Percentiles rank a stretch among this genome's conserved stretches.
Evolutionary conservation across 257 asterid genomes (phyloP).

Genomic region (Solanum pennellii): DNA sequence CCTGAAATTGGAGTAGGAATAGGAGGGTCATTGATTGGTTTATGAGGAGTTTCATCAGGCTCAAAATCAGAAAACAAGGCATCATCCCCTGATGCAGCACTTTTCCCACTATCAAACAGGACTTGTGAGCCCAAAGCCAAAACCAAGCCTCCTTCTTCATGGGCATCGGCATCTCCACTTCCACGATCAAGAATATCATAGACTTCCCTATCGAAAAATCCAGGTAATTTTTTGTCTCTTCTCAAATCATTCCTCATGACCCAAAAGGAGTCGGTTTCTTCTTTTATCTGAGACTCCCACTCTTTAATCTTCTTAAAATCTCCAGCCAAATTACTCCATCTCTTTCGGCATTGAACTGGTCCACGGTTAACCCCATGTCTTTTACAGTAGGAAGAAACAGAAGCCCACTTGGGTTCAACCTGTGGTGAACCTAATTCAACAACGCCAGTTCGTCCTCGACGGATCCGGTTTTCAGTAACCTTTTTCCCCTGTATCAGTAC

Average conservation of each 20-base stretch:
- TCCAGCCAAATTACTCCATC: conserved; percentile 91
- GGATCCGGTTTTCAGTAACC: conserved; percentile 60
- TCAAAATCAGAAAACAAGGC: conserved; percentile 81
- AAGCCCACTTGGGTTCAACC: conserved; percentile 87
- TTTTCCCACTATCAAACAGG: conserved; percentile 73
- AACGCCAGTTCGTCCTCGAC: conserved; percentile 52
- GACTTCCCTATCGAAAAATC: conserved; percentile 84
- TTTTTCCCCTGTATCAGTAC: conserved; percentile 79
- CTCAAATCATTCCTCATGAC: conserved; percentile 88
- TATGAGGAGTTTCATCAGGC: conserved; percentile 37
- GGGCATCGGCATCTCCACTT: conserved; percentile 12
- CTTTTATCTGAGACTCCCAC: conserved; percentile 54
- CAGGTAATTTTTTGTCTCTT: conserved; percentile 79
- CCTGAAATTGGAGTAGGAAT: conserved; percentile 62
- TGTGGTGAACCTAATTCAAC: conserved; percentile 59
- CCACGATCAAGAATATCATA: conserved; percentile 64
- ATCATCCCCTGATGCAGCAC: conserved; percentile 57
- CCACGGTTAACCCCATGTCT: conserved; percentile 90
- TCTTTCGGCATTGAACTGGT: conserved; percentile 90
- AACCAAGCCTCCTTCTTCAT: conserved; percentile 20
- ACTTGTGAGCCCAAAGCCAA: conserved; percentile 41
- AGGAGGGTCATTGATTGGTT: conserved; percentile 16
- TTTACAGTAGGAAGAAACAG: conserved; percentile 77
- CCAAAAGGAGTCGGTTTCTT: conserved; percentile 83
- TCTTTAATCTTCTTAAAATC: conserved; percentile 88